Evolutionary conservation across 1,139 yeast species (phyloP).

Genomic region (Lodderomyces oxycetoniae): DNA sequence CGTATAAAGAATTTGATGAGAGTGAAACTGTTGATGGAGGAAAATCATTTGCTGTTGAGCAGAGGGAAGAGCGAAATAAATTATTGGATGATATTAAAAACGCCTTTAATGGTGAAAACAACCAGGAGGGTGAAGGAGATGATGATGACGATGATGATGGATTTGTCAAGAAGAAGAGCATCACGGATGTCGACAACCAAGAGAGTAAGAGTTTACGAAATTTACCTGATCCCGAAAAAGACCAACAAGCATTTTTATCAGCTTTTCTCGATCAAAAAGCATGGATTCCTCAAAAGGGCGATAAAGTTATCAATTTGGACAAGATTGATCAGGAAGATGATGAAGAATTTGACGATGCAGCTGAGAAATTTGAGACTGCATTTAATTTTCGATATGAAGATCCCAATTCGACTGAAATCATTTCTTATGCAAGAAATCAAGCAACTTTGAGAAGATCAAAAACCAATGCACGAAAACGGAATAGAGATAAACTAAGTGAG

Average conservation of each 20-base stretch:
- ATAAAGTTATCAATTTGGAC: slow-evolving; percentile 53
- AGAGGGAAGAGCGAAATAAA: slow-evolving; percentile 68
- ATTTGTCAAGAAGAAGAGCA: slow-evolving; percentile 45
- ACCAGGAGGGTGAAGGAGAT: slow-evolving; percentile 41
- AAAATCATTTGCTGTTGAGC: slow-evolving; percentile 66
- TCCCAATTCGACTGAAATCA: slow-evolving; percentile 83
- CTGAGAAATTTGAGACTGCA: slow-evolving; percentile 84
- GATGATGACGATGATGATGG: slow-evolving; percentile 24
- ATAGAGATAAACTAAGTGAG: slow-evolving; percentile 68
- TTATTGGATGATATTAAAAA: slow-evolving; percentile 70
- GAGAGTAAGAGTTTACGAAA: slow-evolving; percentile 12
- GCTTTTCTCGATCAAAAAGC: slow-evolving; percentile 75
- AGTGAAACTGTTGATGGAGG: slow-evolving; percentile 52
- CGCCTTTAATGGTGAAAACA: slow-evolving; percentile 51
- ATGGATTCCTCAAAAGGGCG: slow-evolving; percentile 72
- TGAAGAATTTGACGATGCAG: slow-evolving; percentile 88
- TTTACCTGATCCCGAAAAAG: slow-evolving; percentile 66
- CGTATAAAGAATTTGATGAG: slow-evolving; percentile 49
- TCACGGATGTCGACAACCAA: slow-evolving; percentile 8
- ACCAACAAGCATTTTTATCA: slow-evolving; percentile 64
- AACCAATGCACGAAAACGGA: slow-evolving; percentile 70
- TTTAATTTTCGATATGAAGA: slow-evolving; percentile 95
- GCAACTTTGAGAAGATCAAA: slow-evolving; percentile 85
- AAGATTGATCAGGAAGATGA: slow-evolving; percentile 62
- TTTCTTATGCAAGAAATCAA: slow-evolving; percentile 94